Evolutionary conservation across 257 asterid genomes (phyloP).

Genomic region (Ehretia macrophylla): DNA sequence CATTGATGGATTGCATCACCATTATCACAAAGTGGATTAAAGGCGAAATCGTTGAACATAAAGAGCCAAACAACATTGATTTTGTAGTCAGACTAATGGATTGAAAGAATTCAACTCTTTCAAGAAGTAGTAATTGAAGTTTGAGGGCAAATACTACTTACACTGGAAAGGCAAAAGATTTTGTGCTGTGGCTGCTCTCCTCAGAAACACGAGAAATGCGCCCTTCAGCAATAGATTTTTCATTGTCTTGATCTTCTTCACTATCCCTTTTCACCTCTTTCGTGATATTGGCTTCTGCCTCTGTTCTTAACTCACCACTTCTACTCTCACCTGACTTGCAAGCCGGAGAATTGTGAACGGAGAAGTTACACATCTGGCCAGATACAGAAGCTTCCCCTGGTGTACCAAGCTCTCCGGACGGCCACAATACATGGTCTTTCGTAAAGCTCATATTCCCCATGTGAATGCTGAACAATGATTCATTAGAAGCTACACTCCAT

Average conservation of each 20-base stretch:
- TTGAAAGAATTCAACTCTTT: background rate
- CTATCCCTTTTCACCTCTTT: constrained; percentile 31
- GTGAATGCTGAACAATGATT: constrained; percentile 58
- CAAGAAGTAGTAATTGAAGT: background rate
- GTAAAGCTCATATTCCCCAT: constrained; percentile 48
- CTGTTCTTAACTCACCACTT: constrained; percentile 26
- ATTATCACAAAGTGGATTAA: no score
- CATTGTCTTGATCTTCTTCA: constrained; percentile 18
- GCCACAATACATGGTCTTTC: constrained; percentile 20
- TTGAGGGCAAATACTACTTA: constrained; percentile 5
- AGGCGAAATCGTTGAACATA: no score
- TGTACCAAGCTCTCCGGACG: constrained; percentile 27
- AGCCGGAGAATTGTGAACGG: background rate
- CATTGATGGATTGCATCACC: no score
- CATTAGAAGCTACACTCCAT: constrained; percentile 57
- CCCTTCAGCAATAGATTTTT: background rate
- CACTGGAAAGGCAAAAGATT: constrained; percentile 53
- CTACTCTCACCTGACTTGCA: constrained; percentile 7
- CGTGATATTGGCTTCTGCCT: constrained; percentile 23
- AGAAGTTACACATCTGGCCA: background rate
- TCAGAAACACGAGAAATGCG: constrained; percentile 21
- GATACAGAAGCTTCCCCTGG: constrained; percentile 28
- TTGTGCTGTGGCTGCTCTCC: constrained; percentile 45
- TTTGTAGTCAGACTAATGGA: no score
- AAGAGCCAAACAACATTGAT: no score